Evolutionary conservation across 23 red algal genomes (phyloP).

Genomic region (Pyropia yezoensis): DNA sequence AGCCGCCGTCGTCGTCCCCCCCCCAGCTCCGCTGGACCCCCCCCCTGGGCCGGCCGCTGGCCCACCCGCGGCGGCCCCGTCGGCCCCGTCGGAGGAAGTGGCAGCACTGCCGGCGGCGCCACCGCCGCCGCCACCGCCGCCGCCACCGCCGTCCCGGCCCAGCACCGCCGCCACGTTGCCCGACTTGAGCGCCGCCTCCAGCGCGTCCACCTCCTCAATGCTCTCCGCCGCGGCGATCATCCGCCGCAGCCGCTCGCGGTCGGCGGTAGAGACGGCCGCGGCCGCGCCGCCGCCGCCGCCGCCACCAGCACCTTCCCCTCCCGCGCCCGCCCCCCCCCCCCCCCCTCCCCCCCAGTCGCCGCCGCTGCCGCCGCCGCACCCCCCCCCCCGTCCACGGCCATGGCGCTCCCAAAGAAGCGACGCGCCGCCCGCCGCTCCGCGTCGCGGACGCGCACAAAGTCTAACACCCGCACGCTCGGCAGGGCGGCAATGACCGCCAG

Average conservation of each 20-base stretch:
- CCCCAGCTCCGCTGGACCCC: too few species aligned
- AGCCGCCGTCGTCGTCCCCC: too few species aligned
- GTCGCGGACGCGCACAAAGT: constrained; percentile 9
- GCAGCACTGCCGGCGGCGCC: too few species aligned
- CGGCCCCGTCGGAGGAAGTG: too few species aligned
- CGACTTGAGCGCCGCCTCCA: constrained; percentile 13
- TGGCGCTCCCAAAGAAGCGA: constrained; percentile 1
- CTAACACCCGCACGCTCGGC: constrained; percentile 4
- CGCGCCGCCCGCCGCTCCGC: constrained; percentile 7
- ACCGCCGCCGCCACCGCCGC: too few species aligned
- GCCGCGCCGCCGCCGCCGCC: constrained; percentile 1
- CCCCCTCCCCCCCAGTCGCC: background rate
- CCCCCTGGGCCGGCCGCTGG: too few species aligned
- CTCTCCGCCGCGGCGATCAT: constrained; percentile 4
- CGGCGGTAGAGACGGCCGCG: background rate
- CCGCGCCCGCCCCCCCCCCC: background rate
- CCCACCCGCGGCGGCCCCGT: too few species aligned
- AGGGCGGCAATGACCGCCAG: background rate
- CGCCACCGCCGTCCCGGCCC: too few species aligned
- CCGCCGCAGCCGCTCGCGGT: background rate
- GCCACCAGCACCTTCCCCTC: background rate
- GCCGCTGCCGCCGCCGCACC: background rate
- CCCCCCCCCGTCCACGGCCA: background rate
- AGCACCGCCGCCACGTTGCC: constrained; percentile 6
- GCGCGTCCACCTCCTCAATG: constrained; percentile 12